Conservation (phyloP, 2,329 filamentous ascomycete species). For the Ophiostoma angusticollis region DNA sequence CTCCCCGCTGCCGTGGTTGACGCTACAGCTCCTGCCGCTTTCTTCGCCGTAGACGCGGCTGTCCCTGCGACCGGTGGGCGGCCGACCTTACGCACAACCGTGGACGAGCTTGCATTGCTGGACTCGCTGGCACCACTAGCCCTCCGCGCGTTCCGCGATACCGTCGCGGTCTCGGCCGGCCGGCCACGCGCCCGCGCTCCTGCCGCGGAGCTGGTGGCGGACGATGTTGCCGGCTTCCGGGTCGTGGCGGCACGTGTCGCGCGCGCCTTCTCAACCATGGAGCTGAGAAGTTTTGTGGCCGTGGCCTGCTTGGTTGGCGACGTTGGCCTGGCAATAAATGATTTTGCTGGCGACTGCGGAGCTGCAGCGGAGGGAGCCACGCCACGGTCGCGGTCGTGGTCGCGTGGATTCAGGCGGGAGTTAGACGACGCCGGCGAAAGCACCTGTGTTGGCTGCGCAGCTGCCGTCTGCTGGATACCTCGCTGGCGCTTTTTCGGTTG, state of each 20-base stretch:
- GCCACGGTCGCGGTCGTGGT: slow-evolving; percentile 20
- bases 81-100: slow-evolving; percentile 46
- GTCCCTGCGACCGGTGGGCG: slow-evolving; percentile 12
- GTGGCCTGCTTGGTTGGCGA: slow-evolving; percentile 48
- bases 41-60: slow-evolving; percentile 23
- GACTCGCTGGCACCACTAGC: slow-evolving; percentile 48
- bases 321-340: slow-evolving; percentile 42
- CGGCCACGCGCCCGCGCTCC: slow-evolving; percentile 19
- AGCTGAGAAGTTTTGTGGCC: slow-evolving; percentile 36
- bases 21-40: slow-evolving; percentile 22
- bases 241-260: slow-evolving; percentile 33
- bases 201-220: slow-evolving; percentile 28
- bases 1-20: slow-evolving; percentile 28
- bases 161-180: slow-evolving; percentile 1
- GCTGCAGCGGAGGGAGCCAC: slow-evolving; percentile 15
- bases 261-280: slow-evolving; percentile 49
- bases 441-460: slow-evolving; percentile 38
- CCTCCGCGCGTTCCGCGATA: slow-evolving; percentile 34
- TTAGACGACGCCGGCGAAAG: slow-evolving; percentile 77
- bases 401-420: slow-evolving; percentile 51
- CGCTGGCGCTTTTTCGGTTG: slow-evolving; percentile 58
- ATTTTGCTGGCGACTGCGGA: slow-evolving; percentile 40
- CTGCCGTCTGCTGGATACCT: slow-evolving; percentile 29
- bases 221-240: slow-evolving; percentile 32
- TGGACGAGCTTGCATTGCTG: slow-evolving; percentile 51